A percentile compares a stretch with the other conserved stretches of the same genome.
Conservation (phyloP, 495 filamentous ascomycete genomes). For the Daldinia childiae region DNA sequence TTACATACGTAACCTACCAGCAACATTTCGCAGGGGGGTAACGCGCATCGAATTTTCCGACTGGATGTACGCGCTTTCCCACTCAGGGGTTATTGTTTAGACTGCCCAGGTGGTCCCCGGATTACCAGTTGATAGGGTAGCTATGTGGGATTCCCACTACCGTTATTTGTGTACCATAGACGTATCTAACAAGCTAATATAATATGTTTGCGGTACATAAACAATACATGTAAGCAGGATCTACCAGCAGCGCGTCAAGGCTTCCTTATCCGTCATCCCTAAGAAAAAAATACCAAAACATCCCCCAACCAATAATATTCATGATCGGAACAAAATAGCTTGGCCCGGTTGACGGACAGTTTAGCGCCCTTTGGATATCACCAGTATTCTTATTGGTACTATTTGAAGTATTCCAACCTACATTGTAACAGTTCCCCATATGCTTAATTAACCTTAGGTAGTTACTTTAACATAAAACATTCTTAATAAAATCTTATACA, state of each 20-base stretch:
- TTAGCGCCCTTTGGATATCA: too few species aligned
- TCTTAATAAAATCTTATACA: too few species aligned
- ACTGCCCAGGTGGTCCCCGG: slow-evolving; percentile 33
- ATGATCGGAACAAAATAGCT: not conserved
- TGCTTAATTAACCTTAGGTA: too few species aligned
- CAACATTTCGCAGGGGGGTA: slow-evolving; percentile 10
- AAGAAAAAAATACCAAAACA: slow-evolving; percentile 1
- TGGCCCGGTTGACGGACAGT: not conserved
- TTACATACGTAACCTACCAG: slow-evolving; percentile 5
- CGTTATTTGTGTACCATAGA: not conserved
- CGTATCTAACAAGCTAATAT: not conserved
- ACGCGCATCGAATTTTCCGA: slow-evolving; percentile 42
- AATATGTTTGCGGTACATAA: not conserved
- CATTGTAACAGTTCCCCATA: too few species aligned
- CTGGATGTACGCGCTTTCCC: slow-evolving; percentile 32
- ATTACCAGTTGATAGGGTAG: slow-evolving; percentile 35
- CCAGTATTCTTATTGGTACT: too few species aligned
- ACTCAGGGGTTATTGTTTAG: slow-evolving; percentile 34
- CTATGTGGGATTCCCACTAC: not conserved
- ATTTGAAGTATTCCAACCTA: too few species aligned
- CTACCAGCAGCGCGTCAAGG: not conserved
- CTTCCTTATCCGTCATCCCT: not conserved
- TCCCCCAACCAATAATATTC: not conserved
- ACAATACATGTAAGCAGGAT: not conserved
- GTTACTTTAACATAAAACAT: too few species aligned